Conservation (phyloP, 2,329 filamentous ascomycete genomes). For the Parastagonospora avenae region DNA sequence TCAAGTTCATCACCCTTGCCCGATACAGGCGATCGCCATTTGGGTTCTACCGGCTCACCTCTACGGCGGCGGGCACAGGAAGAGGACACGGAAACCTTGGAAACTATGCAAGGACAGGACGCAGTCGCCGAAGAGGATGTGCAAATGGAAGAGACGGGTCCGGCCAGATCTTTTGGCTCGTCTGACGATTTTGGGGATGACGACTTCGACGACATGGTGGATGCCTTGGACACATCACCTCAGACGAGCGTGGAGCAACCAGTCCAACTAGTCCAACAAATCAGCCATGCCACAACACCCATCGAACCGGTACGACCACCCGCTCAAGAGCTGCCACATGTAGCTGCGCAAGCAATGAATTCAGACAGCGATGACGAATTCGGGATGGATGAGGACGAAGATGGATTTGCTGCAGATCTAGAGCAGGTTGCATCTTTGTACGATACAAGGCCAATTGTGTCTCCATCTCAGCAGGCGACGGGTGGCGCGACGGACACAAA, state of each 20-base stretch:
- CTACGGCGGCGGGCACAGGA: constrained; percentile 32
- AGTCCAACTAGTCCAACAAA: constrained; percentile 5
- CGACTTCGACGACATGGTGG: constrained; percentile 45
- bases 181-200: constrained; percentile 45
- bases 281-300: constrained; percentile 10
- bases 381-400: constrained; percentile 52
- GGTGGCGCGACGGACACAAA: neutral
- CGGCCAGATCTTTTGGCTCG: constrained; percentile 21
- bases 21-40: constrained; percentile 30
- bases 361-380: constrained; percentile 51
- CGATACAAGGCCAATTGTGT: constrained; percentile 50
- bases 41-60: constrained; percentile 33
- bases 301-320: constrained; percentile 9
- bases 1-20: constrained; percentile 56
- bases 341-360: neutral
- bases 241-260: neutral
- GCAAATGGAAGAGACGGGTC: constrained; percentile 9
- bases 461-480: constrained; percentile 9
- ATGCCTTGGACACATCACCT: constrained; percentile 33
- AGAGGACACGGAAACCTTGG: constrained; percentile 9
- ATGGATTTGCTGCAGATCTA: constrained; percentile 62
- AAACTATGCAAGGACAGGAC: constrained; percentile 10
- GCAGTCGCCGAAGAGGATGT: constrained; percentile 5
- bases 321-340: constrained; percentile 1
- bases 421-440: constrained; percentile 63